Base-by-base conservation (phyloP, 2,329 filamentous ascomycete genomes). In the Metarhizium sp. region DNA sequence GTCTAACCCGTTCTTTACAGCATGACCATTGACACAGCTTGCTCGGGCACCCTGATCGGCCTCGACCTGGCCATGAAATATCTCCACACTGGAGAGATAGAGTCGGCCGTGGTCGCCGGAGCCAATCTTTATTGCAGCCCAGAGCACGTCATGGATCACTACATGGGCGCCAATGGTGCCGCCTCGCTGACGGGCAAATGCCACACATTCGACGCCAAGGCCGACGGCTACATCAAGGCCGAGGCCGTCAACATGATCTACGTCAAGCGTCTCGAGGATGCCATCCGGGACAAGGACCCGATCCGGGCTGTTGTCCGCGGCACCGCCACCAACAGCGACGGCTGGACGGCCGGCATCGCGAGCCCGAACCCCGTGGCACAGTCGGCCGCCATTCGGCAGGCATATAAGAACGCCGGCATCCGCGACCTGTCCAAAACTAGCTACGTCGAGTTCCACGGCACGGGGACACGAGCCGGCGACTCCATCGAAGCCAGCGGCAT, bases 211-310 rank as follows among this genome's bases (percentile, higher is more conserved):
- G 51, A 57, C 20, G 47, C 32, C 6, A 57, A 60, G 30, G 89
- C 89, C 1, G 88, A 92, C 69, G 89, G 89, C 1, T 92, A 94
- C 71, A 94, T 88, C 71, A 84, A 89, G 66, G 88, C 84, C 54
- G 89, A 94, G 60, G 84, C 82, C 20, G 87, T 87, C 57, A 88
- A 85, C 2, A 85, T 85, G 0, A 78, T 94, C 51, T 78, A 92
- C 20, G 75, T 94, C 45, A 94, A 94, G 75, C 79, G 87, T 48
- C 80, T 91, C 4, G 84, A 87, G 53, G 87, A 92, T 68, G 89
- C 89, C 0, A 69, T 88, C 51, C 80, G 81, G 0, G 88, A 92
- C 62, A 86, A 88, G 58, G 89, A 92, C 81, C 85, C 66, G 78
- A 85, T 80, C 42, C 77, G 91, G 34, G 88, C 84, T 29, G 85